Conservation (phyloP, 257 asterid species). For the Solanum microdontum region DNA sequence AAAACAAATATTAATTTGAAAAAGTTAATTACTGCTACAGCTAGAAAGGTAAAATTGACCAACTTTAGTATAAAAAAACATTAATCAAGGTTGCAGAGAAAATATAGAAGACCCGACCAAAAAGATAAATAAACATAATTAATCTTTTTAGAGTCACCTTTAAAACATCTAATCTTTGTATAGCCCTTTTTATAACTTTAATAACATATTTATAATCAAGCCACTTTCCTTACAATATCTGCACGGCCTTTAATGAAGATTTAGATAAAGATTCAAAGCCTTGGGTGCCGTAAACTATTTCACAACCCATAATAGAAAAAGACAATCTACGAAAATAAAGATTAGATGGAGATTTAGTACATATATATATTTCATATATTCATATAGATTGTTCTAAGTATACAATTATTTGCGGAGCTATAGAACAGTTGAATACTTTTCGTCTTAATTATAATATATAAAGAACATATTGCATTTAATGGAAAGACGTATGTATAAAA, state of each 20-base stretch:
- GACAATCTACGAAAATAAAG: not conserved
- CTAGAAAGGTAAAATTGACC: not conserved
- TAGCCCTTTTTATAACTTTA: not conserved
- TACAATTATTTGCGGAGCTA: not conserved
- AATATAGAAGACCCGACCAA: slow-evolving; percentile 3
- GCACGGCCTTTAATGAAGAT: slow-evolving; percentile 20
- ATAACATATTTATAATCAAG: not conserved
- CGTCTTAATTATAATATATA: not conserved
- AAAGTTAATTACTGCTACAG: not conserved
- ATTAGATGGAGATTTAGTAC: not conserved
- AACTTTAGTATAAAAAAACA: not conserved
- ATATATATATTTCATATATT: not conserved
- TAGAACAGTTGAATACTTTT: not conserved
- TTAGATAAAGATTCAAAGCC: not conserved
- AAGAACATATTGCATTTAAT: not conserved
- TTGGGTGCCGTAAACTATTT: not conserved
- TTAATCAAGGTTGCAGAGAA: not conserved
- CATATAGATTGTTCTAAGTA: not conserved
- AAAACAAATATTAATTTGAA: not conserved
- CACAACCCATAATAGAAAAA: not conserved
- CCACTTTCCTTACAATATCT: slow-evolving; percentile 9
- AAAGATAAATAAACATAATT: slow-evolving; percentile 7
- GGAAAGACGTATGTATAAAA: not conserved
- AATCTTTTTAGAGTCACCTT: slow-evolving; percentile 13
- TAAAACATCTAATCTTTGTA: slow-evolving; percentile 7